phyloP scores from a whole-genome alignment of 2,329 filamentous ascomycete genomes.

The Penicillium sclerotigenum region DNA sequence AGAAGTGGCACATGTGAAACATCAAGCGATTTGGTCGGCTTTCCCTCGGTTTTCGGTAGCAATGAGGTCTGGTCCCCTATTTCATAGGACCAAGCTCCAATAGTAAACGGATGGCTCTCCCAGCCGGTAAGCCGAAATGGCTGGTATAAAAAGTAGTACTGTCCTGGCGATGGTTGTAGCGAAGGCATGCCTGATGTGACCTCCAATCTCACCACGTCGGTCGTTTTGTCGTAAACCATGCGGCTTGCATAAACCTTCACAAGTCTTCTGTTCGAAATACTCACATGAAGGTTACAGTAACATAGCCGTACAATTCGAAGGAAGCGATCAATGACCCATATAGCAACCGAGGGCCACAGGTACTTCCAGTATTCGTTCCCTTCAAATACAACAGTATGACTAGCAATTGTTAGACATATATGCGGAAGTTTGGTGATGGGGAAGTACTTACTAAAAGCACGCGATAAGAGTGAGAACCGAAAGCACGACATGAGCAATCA shows the following conservation, averaged over 20 bases:
- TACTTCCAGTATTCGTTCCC: constrained; percentile 49
- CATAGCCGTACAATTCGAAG: constrained; percentile 45
- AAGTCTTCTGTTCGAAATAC: constrained; percentile 12
- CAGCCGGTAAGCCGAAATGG: constrained; percentile 45
- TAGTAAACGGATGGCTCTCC: constrained; percentile 53
- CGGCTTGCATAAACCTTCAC: constrained; percentile 35
- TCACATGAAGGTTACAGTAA: constrained; percentile 45
- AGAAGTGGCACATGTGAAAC: constrained; percentile 29
- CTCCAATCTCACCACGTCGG: constrained; percentile 50
- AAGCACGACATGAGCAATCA: constrained; percentile 40
- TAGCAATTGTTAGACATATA: constrained; percentile 15
- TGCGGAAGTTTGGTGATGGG: too few relatives aligned
- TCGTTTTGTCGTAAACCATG: constrained; percentile 44
- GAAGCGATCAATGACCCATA: constrained; percentile 51
- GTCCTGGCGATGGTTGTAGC: constrained; percentile 43
- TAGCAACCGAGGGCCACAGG: constrained; percentile 48
- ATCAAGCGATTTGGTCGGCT: constrained; percentile 11
- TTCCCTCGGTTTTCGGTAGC: not conserved
- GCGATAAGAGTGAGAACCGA: constrained; percentile 43
- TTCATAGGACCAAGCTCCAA: constrained; percentile 35
- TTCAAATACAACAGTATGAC: constrained; percentile 50
- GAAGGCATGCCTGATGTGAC: constrained; percentile 37
- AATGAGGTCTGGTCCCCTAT: not conserved
- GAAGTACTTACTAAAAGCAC: constrained; percentile 46
- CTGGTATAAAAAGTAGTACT: constrained; percentile 52